Evolutionary conservation across 768 basidiomycete species (phyloP), one percentile per base, ranked within the genome.

Genomic region (Suillus discolor): DNA sequence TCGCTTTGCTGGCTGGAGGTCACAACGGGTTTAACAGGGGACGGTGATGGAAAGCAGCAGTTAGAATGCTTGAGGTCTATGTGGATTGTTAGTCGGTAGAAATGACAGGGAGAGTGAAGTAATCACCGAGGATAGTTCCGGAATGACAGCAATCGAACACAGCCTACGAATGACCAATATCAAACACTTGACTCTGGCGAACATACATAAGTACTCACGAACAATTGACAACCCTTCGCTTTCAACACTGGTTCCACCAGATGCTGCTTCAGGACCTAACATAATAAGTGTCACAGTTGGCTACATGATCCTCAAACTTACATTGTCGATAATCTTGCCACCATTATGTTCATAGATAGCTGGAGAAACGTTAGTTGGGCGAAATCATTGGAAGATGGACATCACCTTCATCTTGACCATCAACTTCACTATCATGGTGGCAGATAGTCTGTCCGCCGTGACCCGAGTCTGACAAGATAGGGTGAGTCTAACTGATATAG

Each of bases 351-450:
- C 62, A 23, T 51, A 53, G 15, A 62, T 45, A 13, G 38, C 62
- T 62, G 34, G 2, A 12, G 38, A 38, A 31, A 44, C 6, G 34
- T 38, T 20, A 57, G 55, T 23, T 2, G 8, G 36, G 4, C 6
- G 13, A 36, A 38, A 23, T 8, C 3, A 38, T 23, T 4, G n/a
- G n/a, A 38, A 38, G 13, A 57, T 57, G n/a, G 38, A 57, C n/a
- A 1, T 65, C 2, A 85, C 87, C 84, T 71, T 83, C 83, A 63
- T 87, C 83, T 61, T 72, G 70, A 2, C 84, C 81, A 61, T 85
- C 82, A n/a, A 83, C 80, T 66, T 86, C 84, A 23, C 74, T 79
- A 2, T 73, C 72, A 57, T 84, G 63, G 8, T 13, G 15, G 49
- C 63, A 54, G 3, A 67, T 62, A 44, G 67, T 66, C 55, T 75